Conservation (phyloP, 2,329 filamentous ascomycete genomes). For the Trichophyton equinum region DNA sequence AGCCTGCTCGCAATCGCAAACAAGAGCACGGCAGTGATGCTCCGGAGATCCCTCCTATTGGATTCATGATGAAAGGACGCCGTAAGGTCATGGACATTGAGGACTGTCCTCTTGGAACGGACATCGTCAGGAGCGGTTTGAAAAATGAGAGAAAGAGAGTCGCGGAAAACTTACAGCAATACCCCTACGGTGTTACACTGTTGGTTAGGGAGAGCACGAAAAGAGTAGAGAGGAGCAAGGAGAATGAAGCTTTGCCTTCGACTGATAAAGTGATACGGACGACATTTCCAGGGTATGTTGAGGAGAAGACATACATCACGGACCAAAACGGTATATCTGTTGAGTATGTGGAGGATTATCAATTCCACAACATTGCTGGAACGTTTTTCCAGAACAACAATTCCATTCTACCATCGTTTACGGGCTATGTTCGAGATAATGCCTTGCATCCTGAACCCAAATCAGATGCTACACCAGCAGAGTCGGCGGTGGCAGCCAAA, state of each 20-base stretch:
- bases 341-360: constrained; percentile 75
- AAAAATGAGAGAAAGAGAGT: constrained; percentile 67
- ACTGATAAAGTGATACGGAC: constrained; percentile 39
- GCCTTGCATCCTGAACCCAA: constrained; percentile 46
- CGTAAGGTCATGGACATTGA: constrained; percentile 81
- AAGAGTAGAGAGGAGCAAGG: constrained; percentile 30
- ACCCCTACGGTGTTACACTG: constrained; percentile 72
- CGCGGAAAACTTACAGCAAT: constrained; percentile 54
- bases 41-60: constrained; percentile 58
- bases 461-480: constrained; percentile 14
- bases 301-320: constrained; percentile 81
- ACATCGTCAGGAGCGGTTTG: constrained; percentile 69
- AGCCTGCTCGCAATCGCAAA: constrained; percentile 45
- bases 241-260: constrained; percentile 23
- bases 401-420: constrained; percentile 80
- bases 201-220: constrained; percentile 75
- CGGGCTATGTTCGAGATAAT: constrained; percentile 69
- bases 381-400: constrained; percentile 99
- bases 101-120: constrained; percentile 89
- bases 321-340: constrained; percentile 70
- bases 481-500: constrained; percentile 20
- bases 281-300: constrained; percentile 49
- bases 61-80: constrained; percentile 80
- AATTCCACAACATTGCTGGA: constrained; percentile 83
- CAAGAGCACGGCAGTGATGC: constrained; percentile 41